These are phyloP conservation scores for Tritrichomonas foetus DNA, from an alignment of 208 protist genomes.

Conservation along the genomic window DNA sequence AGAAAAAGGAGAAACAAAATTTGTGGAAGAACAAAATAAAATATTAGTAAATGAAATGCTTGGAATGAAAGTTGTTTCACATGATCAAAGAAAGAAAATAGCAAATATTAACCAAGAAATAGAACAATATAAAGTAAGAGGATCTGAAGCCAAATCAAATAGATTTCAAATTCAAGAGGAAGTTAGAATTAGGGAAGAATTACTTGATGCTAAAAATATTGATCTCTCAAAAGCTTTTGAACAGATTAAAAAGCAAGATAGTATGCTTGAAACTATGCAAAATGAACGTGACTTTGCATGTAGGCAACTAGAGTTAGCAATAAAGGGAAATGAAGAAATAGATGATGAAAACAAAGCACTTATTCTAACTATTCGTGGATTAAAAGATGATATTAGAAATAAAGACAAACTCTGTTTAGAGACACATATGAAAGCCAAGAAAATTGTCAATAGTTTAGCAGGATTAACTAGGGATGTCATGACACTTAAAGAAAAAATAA, in stretches of 20 bases:
- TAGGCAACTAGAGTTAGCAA: background rate
- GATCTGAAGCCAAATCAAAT: no score
- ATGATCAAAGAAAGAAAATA: background rate
- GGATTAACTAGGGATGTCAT: background rate
- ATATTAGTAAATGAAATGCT: background rate
- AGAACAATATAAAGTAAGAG: background rate
- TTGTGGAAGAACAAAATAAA: background rate
- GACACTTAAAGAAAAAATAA: background rate
- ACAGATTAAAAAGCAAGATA: background rate
- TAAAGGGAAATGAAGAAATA: background rate
- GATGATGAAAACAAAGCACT: background rate
- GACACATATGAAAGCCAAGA: background rate
- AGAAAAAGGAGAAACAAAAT: background rate
- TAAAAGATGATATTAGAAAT: conserved; percentile 25
- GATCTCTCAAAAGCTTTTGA: background rate
- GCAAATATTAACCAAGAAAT: background rate
- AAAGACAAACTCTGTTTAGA: background rate
- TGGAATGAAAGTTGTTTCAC: background rate
- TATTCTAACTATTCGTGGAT: background rate
- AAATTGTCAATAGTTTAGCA: background rate
- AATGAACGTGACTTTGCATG: background rate
- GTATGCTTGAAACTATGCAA: background rate
- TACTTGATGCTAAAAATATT: background rate
- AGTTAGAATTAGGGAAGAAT: background rate
- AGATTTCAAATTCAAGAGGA: background rate